These are phyloP conservation scores for Schizothecium vesticola DNA, from an alignment of 495 filamentous ascomycete species.

Conservation along the genomic window DNA sequence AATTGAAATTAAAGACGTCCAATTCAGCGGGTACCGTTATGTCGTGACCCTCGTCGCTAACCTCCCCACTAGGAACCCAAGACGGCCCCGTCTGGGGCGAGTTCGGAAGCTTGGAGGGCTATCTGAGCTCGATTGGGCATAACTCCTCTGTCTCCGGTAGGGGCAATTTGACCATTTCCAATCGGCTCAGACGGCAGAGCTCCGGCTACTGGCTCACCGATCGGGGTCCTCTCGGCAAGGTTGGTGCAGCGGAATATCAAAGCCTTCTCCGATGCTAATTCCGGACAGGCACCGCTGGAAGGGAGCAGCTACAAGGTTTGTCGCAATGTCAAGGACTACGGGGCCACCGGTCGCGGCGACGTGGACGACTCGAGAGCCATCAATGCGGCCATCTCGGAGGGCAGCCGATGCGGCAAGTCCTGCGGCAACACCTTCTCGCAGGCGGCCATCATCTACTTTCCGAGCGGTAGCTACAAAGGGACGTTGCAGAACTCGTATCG, in stretches of 20 bases:
- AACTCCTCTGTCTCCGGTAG: too few species aligned
- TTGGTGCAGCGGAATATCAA: not conserved
- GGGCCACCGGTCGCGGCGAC: conserved; percentile 52
- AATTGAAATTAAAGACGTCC: not conserved
- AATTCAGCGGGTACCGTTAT: too few species aligned
- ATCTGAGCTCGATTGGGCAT: too few species aligned
- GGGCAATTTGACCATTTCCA: too few species aligned
- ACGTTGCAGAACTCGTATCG: too few species aligned
- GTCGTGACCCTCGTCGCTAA: not conserved
- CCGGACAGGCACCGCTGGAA: not conserved
- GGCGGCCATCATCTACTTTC: conserved; percentile 68
- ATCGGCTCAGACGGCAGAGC: too few species aligned
- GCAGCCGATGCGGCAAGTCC: conserved; percentile 63
- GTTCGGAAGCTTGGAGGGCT: too few species aligned
- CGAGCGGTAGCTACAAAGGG: conserved; percentile 59
- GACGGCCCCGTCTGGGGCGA: not conserved
- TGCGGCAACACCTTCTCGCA: conserved; percentile 70
- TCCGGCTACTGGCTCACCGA: not conserved
- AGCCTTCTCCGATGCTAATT: not conserved
- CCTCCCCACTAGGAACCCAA: not conserved
- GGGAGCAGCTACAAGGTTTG: conserved; percentile 56
- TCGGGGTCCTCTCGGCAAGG: not conserved
- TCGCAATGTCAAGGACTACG: conserved; percentile 75
- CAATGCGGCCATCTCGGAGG: conserved; percentile 68
- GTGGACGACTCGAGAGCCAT: conserved; percentile 79